Conservation (phyloP, 345 rosid species). For the Heritiera fomes region DNA sequence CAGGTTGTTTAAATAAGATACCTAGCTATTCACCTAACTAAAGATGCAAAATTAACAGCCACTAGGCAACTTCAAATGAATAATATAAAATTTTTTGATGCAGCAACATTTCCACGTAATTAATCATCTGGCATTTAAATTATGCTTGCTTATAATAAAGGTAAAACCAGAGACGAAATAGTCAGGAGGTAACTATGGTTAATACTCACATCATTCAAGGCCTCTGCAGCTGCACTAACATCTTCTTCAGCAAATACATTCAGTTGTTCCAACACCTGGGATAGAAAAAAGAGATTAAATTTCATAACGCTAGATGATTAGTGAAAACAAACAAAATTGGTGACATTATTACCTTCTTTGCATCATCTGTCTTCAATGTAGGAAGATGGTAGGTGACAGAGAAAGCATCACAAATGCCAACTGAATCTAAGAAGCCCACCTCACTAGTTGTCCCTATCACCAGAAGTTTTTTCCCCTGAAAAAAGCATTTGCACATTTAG, state of each 20-base stretch:
- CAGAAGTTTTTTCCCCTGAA: constrained; percentile 85
- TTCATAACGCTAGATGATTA: background rate
- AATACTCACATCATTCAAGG: constrained; percentile 74
- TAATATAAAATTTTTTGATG: background rate
- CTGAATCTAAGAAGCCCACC: constrained; percentile 71
- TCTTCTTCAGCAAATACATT: constrained; percentile 78
- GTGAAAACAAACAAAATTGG: background rate
- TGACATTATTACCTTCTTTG: constrained; percentile 63
- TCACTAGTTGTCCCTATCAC: constrained; percentile 96
- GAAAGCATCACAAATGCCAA: constrained; percentile 74
- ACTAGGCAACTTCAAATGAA: background rate
- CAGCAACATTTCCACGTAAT: background rate
- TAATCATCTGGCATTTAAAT: background rate
- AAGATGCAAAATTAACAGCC: background rate
- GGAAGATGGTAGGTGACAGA: constrained; percentile 78
- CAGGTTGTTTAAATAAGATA: background rate
- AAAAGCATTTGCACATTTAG: constrained; percentile 19
- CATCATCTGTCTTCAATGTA: constrained; percentile 63
- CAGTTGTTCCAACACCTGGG: constrained; percentile 68
- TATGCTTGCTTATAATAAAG: background rate
- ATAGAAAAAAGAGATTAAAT: constrained; percentile 9
- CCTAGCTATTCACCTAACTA: background rate
- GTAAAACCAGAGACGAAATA: background rate
- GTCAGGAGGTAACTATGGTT: background rate
- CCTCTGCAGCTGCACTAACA: constrained; percentile 69